Evolutionary conservation across 2,329 filamentous ascomycete genomes (phyloP).

Genomic region (Ophiostoma angusticollis): DNA sequence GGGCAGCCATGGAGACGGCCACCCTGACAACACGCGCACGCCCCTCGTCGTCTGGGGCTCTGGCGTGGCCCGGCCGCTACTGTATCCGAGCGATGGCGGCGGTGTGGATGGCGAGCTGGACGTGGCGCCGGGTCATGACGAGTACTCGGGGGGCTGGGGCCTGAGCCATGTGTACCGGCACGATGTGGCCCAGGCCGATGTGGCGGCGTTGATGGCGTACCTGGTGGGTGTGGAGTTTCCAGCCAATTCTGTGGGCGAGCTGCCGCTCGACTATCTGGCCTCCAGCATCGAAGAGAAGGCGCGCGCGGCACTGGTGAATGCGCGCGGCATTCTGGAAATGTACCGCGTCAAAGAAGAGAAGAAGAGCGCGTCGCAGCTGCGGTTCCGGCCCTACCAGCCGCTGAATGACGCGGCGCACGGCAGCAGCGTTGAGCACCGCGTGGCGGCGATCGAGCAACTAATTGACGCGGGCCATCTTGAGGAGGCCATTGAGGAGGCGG

Average conservation of each 20-base stretch:
- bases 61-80: constrained; percentile 64
- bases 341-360: constrained; percentile 85
- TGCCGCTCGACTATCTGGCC: constrained; percentile 72
- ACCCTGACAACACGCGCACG: constrained; percentile 92
- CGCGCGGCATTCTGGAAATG: constrained; percentile 82
- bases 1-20: constrained; percentile 97
- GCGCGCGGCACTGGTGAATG: constrained; percentile 71
- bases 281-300: constrained; percentile 66
- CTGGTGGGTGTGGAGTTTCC: constrained; percentile 79
- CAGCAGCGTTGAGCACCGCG: constrained; percentile 40
- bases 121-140: constrained; percentile 71
- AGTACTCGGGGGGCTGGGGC: constrained; percentile 82
- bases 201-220: constrained; percentile 92
- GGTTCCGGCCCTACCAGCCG: constrained; percentile 62
- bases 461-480: constrained; percentile 57
- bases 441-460: constrained; percentile 52
- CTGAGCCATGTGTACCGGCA: constrained; percentile 70
- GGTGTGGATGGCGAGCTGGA: constrained; percentile 11
- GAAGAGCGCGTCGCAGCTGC: constrained; percentile 63
- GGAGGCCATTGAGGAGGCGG: constrained; percentile 66
- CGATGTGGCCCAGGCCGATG: constrained; percentile 86
- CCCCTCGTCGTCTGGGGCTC: constrained; percentile 90
- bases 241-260: constrained; percentile 88
- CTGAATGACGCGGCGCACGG: constrained; percentile 41
- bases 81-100: constrained; percentile 27